Evolutionary conservation across 768 basidiomycete genomes (phyloP).

Genomic region (Amanita exitialis): DNA sequence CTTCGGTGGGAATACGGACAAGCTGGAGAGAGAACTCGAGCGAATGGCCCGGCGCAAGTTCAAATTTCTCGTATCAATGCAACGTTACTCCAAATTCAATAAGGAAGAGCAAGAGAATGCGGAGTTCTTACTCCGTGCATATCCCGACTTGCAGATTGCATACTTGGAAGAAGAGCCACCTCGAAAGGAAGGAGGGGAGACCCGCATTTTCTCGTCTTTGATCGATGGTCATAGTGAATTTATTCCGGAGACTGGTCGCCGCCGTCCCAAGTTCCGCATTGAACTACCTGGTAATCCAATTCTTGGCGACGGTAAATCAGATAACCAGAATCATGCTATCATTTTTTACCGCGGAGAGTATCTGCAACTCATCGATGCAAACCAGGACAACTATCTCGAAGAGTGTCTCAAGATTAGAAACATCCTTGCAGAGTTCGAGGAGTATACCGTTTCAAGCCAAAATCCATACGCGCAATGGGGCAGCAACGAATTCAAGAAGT

Average conservation of each 20-base stretch:
- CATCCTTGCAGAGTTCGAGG: constrained; percentile 95
- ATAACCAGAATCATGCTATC: constrained; percentile 99
- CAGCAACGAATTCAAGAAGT: constrained; percentile 76
- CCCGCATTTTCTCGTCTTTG: constrained; percentile 89
- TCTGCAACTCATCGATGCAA: constrained; percentile 97
- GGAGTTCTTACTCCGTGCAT: constrained; percentile 93
- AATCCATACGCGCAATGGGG: constrained; percentile 90
- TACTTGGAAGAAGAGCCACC: constrained; percentile 96
- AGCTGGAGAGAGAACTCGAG: constrained; percentile 91
- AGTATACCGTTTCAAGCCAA: constrained; percentile 75
- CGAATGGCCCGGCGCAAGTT: constrained; percentile 98
- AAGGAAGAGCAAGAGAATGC: constrained; percentile 99
- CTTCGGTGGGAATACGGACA: constrained; percentile 96
- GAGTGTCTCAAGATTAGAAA: constrained; percentile 99
- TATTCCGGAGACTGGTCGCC: constrained; percentile 75
- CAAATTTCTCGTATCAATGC: constrained; percentile 99
- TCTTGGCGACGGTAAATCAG: constrained; percentile 97
- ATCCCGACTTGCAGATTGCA: constrained; percentile 97
- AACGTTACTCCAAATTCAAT: constrained; percentile 98
- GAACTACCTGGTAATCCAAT: constrained; percentile 99
- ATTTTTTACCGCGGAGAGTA: constrained; percentile 99
- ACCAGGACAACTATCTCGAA: constrained; percentile 99
- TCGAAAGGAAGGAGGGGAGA: constrained; percentile 90
- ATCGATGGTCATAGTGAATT: constrained; percentile 99
- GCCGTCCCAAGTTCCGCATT: constrained; percentile 95